These are phyloP conservation scores for Cucurbita argyrosperma DNA, from an alignment of 306 rosid genomes.

Conservation along the genomic window DNA sequence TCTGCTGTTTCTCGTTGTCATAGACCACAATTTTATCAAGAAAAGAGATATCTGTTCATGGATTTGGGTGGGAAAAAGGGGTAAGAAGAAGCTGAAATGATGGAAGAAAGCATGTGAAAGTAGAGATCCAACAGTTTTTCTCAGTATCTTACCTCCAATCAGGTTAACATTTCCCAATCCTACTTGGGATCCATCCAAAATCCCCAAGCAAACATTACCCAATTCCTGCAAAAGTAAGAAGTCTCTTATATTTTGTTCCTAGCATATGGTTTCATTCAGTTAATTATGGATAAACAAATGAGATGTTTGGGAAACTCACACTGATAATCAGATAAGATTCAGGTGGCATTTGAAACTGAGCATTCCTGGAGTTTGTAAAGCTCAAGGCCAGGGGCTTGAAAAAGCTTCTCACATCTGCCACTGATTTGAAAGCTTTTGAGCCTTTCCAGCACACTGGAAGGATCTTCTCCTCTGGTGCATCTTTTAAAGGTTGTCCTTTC, in stretches of 20 bases:
- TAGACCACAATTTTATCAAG: conserved; percentile 54
- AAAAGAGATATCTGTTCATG: conserved; percentile 35
- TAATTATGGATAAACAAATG: background rate
- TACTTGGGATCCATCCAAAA: conserved; percentile 33
- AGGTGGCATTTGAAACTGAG: conserved; percentile 35
- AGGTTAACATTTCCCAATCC: conserved; percentile 39
- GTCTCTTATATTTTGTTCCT: background rate
- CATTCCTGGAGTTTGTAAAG: conserved; percentile 26
- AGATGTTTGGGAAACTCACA: conserved; percentile 19
- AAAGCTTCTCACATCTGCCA: conserved; percentile 23
- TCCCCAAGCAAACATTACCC: conserved; percentile 68
- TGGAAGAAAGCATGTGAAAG: background rate
- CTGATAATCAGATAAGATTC: conserved; percentile 48
- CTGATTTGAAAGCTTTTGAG: conserved; percentile 34
- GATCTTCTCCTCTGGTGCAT: conserved; percentile 24
- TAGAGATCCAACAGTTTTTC: background rate
- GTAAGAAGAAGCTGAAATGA: background rate
- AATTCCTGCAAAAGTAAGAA: conserved; percentile 21
- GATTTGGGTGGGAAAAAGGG: background rate
- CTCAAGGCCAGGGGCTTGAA: conserved; percentile 44
- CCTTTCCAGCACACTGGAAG: conserved; percentile 79
- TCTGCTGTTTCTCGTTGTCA: conserved; percentile 52
- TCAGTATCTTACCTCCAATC: conserved; percentile 47
- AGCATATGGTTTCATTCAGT: background rate
- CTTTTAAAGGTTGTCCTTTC: conserved; percentile 37